These are phyloP conservation scores for Mariannaea sp. DNA, from an alignment of 2,329 filamentous ascomycete species.

Conservation along the genomic window DNA sequence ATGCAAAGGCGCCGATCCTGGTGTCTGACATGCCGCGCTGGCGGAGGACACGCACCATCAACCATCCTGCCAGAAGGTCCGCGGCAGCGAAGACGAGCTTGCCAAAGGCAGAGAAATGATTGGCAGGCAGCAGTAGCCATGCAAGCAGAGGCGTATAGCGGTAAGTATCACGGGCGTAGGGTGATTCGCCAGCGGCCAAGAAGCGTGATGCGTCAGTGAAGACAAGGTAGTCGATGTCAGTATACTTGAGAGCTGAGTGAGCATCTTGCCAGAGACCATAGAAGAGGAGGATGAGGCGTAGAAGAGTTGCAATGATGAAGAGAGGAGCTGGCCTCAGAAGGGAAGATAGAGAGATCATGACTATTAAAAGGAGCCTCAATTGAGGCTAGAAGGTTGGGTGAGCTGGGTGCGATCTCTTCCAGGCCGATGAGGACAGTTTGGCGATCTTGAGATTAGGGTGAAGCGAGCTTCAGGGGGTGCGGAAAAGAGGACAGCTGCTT, in stretches of 20 bases:
- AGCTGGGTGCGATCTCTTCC: too few species aligned
- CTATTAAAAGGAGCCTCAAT: neutral
- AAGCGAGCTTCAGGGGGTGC: neutral
- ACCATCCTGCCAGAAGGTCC: conserved; percentile 83
- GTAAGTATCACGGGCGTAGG: conserved; percentile 91
- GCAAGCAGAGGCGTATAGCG: conserved; percentile 94
- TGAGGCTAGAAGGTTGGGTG: conserved; percentile 1
- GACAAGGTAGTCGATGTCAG: conserved; percentile 97
- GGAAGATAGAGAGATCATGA: conserved; percentile 32
- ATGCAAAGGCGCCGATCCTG: conserved; percentile 74
- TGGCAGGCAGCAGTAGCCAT: conserved; percentile 85
- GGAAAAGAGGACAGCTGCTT: neutral
- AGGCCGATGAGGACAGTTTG: conserved; percentile 35
- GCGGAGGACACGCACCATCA: conserved; percentile 58
- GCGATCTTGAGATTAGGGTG: conserved; percentile 25
- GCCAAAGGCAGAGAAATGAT: conserved; percentile 76
- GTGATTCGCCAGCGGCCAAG: conserved; percentile 68
- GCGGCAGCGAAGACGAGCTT: conserved; percentile 85
- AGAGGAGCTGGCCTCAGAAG: conserved; percentile 51
- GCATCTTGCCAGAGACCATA: conserved; percentile 95
- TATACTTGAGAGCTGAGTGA: conserved; percentile 92
- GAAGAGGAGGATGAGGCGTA: conserved; percentile 75
- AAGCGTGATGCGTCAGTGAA: conserved; percentile 94
- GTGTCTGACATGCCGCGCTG: conserved; percentile 52
- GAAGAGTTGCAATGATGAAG: conserved; percentile 61